Conservation (phyloP, 225 moss, liverwort and hornwort species). For the Physcomitrellopsis africana region DNA sequence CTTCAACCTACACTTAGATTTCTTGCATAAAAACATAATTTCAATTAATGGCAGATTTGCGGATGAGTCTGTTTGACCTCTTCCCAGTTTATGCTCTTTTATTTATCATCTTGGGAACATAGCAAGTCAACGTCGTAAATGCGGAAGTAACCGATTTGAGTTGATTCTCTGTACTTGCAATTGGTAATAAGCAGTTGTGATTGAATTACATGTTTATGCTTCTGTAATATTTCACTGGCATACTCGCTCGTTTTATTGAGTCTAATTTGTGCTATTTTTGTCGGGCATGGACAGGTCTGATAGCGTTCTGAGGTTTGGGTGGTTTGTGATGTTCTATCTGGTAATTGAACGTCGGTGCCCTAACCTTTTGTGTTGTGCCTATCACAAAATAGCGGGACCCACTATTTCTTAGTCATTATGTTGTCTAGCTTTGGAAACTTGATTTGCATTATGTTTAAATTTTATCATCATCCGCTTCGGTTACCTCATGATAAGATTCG, state of each 20-base stretch:
- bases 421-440: too few relatives aligned
- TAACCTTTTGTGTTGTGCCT: conserved; percentile 1
- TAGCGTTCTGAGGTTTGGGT: conserved; percentile 89
- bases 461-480: conserved; percentile 6
- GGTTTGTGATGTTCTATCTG: conserved; percentile 93
- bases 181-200: neutral
- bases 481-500: neutral
- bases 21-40: neutral
- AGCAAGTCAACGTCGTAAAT: too few relatives aligned
- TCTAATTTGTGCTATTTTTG: conserved; percentile 27
- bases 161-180: too few relatives aligned
- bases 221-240: neutral
- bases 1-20: neutral
- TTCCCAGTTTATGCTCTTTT: neutral
- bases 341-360: conserved; percentile 47
- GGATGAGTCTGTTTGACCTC: neutral
- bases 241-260: neutral
- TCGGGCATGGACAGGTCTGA: conserved; percentile 69
- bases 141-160: too few relatives aligned
- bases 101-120: too few relatives aligned
- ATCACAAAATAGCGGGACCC: neutral
- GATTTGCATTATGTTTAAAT: conserved; percentile 1
- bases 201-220: neutral
- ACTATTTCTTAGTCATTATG: neutral
- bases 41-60: neutral